These are phyloP conservation scores for Suillus alpinus DNA, from an alignment of 768 basidiomycete species.

Conservation along the genomic window DNA sequence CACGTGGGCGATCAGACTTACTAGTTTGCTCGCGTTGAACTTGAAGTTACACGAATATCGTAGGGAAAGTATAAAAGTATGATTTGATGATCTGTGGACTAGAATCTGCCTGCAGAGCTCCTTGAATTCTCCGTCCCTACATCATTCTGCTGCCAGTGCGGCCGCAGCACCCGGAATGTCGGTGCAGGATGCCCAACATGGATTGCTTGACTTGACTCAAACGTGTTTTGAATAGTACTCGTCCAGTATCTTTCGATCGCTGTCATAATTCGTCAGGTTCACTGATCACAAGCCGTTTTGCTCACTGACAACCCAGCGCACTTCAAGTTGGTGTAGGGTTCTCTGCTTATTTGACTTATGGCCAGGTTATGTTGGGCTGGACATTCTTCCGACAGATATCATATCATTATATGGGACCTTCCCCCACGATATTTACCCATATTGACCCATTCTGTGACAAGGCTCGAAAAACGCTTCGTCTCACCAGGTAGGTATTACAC, in stretches of 20 bases:
- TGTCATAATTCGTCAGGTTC: constrained; percentile 1
- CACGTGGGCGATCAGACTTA: too few species aligned
- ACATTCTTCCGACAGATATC: constrained; percentile 7
- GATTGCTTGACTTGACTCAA: constrained; percentile 2
- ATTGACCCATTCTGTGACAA: neutral
- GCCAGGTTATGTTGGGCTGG: constrained; percentile 4
- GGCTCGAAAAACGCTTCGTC: neutral
- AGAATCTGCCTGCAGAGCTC: too few species aligned
- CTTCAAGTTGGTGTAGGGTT: neutral
- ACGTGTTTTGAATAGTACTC: neutral
- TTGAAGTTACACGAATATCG: too few species aligned
- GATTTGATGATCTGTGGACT: too few species aligned
- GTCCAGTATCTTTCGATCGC: constrained; percentile 7
- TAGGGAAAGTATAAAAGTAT: too few species aligned
- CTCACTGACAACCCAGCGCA: neutral
- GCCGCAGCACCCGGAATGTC: neutral
- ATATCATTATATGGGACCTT: neutral
- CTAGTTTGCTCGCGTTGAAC: too few species aligned
- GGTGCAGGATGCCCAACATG: constrained; percentile 3
- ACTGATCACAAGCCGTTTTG: neutral
- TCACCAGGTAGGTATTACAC: neutral
- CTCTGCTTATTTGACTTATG: neutral
- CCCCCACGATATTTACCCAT: neutral
- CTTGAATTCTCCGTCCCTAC: neutral
- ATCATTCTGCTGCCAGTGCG: neutral